Evolutionary conservation across 768 basidiomycete species (phyloP), one percentile per base, ranked within the genome.

Genomic region (Ramaria rubella): DNA sequence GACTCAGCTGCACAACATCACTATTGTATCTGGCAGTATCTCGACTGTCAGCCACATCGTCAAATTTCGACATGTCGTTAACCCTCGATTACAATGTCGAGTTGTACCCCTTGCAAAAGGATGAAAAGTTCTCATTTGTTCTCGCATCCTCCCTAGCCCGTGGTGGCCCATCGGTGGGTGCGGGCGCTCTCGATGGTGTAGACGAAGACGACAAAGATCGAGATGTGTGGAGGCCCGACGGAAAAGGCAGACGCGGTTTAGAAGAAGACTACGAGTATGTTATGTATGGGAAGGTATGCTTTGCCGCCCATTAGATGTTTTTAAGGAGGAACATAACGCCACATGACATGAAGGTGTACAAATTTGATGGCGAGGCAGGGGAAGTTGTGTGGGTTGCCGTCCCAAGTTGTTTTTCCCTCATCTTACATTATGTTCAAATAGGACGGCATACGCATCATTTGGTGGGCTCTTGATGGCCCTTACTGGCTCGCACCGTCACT

Each of bases 261-360:
- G 95, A 97, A 61, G 88, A 93, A 58, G 94, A 98, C 62, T 99
- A 93, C 65, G 94, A 97, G 66, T 99, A 98, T 75, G 95, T 99
- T 62, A 97, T 97, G 94, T 94, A 91, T 69, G 95, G 95, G 30
- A 98, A 94, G 84, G 93, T 94, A 61, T 4, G n/a, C 19, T 42
- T 44, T 21, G 33, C 11, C 12, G 21, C 7, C 26, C 49, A 8
- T 17, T 21, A 38, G 57, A 15, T 52, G 27, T 17, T 7, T 19
- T 42, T n/a, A 21, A 21, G 8, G 17, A 19, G 42, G 46, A 31
- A 44, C 38, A 21, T 52, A n/a, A 17, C 19, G n/a, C 21, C 31
- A 8, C 24, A 24, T 49, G 44, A 44, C 59, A 7, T 60, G n/a
- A n/a, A 95, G 92, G 90, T 97, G 48, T 99, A 99, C 78, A 94